Evolutionary conservation across 1,284 basidiomycete species (phyloP), one percentile per base, ranked within the genome.

Genomic region (Boletus semigastroideus): DNA sequence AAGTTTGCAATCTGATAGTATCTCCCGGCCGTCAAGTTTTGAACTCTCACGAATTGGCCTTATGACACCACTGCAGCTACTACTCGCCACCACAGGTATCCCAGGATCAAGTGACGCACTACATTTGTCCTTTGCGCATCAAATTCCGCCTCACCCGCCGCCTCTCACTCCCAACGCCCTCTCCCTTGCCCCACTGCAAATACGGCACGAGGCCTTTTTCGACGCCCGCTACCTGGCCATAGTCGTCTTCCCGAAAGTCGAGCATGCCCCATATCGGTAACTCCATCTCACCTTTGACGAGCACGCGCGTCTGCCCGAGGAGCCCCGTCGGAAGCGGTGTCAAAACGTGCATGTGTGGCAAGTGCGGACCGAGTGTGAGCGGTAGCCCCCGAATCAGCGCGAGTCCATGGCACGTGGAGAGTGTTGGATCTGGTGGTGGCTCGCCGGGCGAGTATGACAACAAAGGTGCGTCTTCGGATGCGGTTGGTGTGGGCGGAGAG

Each of bases 261-360:
- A 98, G 72, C 83, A 94, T 85, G 0, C 87, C 93, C 81, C 87
- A 90, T 0, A 94, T 73, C 0, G 94, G 94, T 0, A 98, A 72
- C 64, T 96, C 92, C 58, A 97, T 74, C 60, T 91, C 90, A 5
- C 94, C 94, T 65, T 90, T 92, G 34, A 94, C 82, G 1, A 96
- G 66, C 14, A 82, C 74, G 1, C 76, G 76, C 27, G 67, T 49
- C 34, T 55, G 55, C 6, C 37, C 49, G 28, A 94, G 73, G 2
- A 76, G 34, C 0, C 60, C 42, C 0, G 77, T 67, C 0, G 84
- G 80, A 0, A 92, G 56, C 0, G 93, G 91, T 0, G 92, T 92
- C 30, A 95, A 71, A 14, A 96, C 59, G 39, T 96, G 92, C 31
- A 92, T 64, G 42, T 67, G 65, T 9, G 61, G 63, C 52, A 57